phyloP scores from a whole-genome alignment of 805 yeast genomes.

The Zygotorulaspora sp. region DNA sequence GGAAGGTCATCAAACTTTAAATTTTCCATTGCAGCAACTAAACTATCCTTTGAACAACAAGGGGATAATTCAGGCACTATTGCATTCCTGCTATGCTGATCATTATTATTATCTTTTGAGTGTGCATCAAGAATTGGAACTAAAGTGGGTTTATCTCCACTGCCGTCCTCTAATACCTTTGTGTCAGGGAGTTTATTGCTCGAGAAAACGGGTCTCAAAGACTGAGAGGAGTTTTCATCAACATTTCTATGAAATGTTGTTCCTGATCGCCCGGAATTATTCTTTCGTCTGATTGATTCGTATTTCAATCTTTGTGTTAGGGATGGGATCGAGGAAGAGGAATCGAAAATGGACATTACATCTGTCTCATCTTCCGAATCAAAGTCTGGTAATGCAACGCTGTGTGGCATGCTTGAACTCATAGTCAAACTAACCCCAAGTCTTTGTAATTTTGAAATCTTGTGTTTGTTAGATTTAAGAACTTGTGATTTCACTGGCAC shows the following conservation, averaged over 20 bases:
- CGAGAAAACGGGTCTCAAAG: constrained; percentile 55
- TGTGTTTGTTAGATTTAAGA: constrained; percentile 29
- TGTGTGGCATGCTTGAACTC: constrained; percentile 53
- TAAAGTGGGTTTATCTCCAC: constrained; percentile 63
- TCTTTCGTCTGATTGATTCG: constrained; percentile 15
- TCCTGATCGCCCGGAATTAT: constrained; percentile 3
- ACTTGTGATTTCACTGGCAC: constrained; percentile 20
- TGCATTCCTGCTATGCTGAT: constrained; percentile 12
- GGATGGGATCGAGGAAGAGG: constrained; percentile 15
- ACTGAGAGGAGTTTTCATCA: constrained; percentile 12
- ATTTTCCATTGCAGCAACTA: constrained; percentile 36
- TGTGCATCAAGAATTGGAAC: constrained; percentile 44
- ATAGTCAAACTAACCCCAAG: constrained; percentile 76
- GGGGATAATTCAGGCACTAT: constrained; percentile 31
- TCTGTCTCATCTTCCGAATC: constrained; percentile 34
- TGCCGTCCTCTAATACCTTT: constrained; percentile 60
- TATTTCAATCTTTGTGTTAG: constrained; percentile 10
- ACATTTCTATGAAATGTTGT: constrained; percentile 4
- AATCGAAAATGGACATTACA: constrained; percentile 15
- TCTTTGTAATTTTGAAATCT: constrained; percentile 62
- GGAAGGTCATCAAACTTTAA: constrained; percentile 81
- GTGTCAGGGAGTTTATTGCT: constrained; percentile 71
- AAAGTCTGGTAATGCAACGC: constrained; percentile 30
- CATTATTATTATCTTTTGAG: constrained; percentile 3
- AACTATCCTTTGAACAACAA: constrained; percentile 32